Percentiles rank a stretch among this genome's conserved stretches.
phyloP scores from a whole-genome alignment of 1,284 basidiomycete species.

The Sphagnurus paluster region DNA sequence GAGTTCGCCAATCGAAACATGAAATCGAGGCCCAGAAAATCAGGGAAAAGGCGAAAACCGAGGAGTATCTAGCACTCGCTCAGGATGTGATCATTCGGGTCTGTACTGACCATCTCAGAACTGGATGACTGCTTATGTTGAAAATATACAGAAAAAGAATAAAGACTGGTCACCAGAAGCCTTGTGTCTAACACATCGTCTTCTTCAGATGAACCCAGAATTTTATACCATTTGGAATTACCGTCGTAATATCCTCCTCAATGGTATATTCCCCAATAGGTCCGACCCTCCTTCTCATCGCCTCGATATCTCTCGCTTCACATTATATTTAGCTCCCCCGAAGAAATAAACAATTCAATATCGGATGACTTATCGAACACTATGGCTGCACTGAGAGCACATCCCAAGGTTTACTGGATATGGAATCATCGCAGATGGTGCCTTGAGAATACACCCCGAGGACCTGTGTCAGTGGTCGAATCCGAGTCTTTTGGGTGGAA shows the following conservation, averaged over 20 bases:
- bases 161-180: constrained; percentile 69
- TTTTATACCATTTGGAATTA: constrained; percentile 96
- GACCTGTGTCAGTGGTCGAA: constrained; percentile 49
- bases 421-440: constrained; percentile 98
- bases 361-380: constrained; percentile 80
- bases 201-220: constrained; percentile 86
- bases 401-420: constrained; percentile 95
- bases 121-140: too few species aligned
- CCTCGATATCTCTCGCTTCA: constrained; percentile 4
- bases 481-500: constrained; percentile 64
- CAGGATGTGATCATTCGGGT: constrained; percentile 68
- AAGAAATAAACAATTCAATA: constrained; percentile 65
- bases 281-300: constrained; percentile 31
- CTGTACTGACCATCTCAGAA: too few species aligned
- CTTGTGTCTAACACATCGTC: constrained; percentile 68
- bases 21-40: constrained; percentile 65
- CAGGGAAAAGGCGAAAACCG: constrained; percentile 74
- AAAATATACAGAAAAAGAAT: constrained; percentile 61
- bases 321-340: constrained; percentile 48
- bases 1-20: constrained; percentile 62
- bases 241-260: constrained; percentile 72
- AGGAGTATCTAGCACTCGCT: constrained; percentile 72
- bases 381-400: constrained; percentile 72
- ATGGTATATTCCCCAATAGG: constrained; percentile 73
- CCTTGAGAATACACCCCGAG: constrained; percentile 77